phyloP scores from a whole-genome alignment of 2,329 filamentous ascomycete species.

The Curvularia sp. region DNA sequence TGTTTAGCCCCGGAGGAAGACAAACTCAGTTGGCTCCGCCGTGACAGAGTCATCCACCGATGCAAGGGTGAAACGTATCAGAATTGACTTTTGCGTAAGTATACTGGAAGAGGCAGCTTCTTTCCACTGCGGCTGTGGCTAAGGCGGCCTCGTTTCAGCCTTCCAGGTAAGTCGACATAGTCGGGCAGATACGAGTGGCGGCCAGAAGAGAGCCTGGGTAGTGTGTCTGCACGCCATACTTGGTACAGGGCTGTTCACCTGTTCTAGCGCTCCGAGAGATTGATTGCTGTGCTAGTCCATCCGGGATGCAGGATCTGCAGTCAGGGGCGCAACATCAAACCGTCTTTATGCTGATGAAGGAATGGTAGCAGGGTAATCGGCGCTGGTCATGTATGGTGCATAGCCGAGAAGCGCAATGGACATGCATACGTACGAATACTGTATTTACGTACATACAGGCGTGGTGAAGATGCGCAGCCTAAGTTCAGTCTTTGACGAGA shows the following conservation, averaged over 20 bases:
- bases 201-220: slow-evolving; percentile 3
- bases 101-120: not conserved
- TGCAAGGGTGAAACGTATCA: not conserved
- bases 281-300: slow-evolving; percentile 19
- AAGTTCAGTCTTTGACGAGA: not conserved
- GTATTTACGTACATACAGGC: not conserved
- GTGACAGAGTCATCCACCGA: not conserved
- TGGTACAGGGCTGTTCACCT: slow-evolving; percentile 13
- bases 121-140: not conserved
- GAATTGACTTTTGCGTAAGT: not conserved
- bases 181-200: slow-evolving; percentile 6
- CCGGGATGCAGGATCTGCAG: slow-evolving; percentile 25
- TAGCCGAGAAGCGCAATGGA: slow-evolving; percentile 7
- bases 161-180: slow-evolving; percentile 1
- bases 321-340: slow-evolving; percentile 22
- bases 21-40: slow-evolving; percentile 1
- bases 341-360: slow-evolving; percentile 16
- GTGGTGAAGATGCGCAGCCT: slow-evolving; percentile 9
- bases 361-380: slow-evolving; percentile 14
- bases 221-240: slow-evolving; percentile 21
- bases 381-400: slow-evolving; percentile 10
- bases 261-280: slow-evolving; percentile 22
- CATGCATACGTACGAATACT: slow-evolving; percentile 13
- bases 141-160: slow-evolving; percentile 3
- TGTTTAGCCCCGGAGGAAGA: slow-evolving; percentile 3